Evolutionary conservation across 306 rosid species (phyloP).

Genomic region (Neltuma alba): DNA sequence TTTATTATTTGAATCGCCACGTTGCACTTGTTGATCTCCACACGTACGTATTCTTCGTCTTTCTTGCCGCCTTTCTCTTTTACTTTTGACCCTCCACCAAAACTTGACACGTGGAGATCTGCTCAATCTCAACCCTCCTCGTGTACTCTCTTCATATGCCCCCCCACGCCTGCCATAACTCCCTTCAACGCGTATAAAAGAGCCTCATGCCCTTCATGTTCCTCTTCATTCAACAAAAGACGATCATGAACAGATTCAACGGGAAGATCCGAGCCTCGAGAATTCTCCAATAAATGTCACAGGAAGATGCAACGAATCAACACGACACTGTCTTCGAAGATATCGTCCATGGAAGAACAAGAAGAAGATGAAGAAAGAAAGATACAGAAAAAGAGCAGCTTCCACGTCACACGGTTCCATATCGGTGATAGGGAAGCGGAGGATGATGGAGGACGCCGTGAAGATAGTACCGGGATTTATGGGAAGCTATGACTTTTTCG

Average conservation of each 20-base stretch:
- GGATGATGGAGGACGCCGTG: constrained; percentile 69
- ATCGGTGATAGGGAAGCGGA: constrained; percentile 64
- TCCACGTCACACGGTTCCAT: constrained; percentile 49
- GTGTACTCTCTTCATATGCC: not conserved
- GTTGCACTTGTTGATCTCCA: not conserved
- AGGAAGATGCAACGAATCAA: constrained; percentile 37
- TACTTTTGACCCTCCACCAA: constrained; percentile 19
- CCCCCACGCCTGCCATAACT: constrained; percentile 12
- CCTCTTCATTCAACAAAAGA: not conserved
- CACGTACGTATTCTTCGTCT: not conserved
- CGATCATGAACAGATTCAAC: not conserved
- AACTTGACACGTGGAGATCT: constrained; percentile 36
- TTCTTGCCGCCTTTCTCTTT: not conserved
- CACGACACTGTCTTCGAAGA: not conserved
- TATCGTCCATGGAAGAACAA: constrained; percentile 8
- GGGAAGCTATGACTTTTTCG: constrained; percentile 49
- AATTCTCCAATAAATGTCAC: constrained; percentile 1
- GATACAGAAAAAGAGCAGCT: not conserved
- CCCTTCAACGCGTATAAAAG: not conserved
- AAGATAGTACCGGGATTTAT: constrained; percentile 33
- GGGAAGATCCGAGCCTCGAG: constrained; percentile 32
- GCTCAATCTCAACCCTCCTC: constrained; percentile 30
- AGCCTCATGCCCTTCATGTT: not conserved
- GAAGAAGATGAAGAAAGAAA: not conserved
- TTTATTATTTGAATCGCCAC: constrained; percentile 27